Conservation (phyloP, 352 stramenopile species). For the Hyaloperonospora arabidopsidis region DNA sequence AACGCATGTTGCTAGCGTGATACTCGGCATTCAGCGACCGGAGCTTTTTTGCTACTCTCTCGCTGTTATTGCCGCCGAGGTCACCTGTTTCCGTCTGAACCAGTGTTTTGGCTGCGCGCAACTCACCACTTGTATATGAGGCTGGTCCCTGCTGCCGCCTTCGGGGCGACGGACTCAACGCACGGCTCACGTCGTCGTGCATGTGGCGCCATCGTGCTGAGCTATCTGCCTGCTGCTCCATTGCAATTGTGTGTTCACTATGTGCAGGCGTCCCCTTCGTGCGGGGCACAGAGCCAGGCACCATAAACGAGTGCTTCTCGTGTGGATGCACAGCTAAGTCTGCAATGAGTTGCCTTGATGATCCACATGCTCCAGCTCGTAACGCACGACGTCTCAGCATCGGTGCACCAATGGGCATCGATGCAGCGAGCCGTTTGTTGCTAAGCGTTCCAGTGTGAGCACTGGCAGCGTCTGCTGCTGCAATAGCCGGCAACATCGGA, state of each 20-base stretch:
- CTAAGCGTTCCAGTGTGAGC: not conserved
- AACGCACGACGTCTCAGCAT: conserved; percentile 16
- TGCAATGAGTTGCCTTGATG: conserved; percentile 16
- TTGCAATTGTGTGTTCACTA: conserved; percentile 11
- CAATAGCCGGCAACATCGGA: conserved; percentile 1
- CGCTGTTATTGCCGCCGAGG: conserved; percentile 48
- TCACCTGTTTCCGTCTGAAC: conserved; percentile 43
- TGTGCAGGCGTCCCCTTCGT: conserved; percentile 2
- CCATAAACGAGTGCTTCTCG: conserved; percentile 15
- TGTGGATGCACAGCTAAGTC: conserved; percentile 18
- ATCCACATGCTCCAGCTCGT: conserved; percentile 15
- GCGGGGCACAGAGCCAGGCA: not conserved
- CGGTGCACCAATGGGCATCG: conserved; percentile 4
- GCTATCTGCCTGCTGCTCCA: conserved; percentile 30
- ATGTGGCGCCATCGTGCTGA: conserved; percentile 54
- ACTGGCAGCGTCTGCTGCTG: conserved; percentile 1
- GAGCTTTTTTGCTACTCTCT: conserved; percentile 64
- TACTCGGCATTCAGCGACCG: conserved; percentile 70
- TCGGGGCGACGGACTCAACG: conserved; percentile 27
- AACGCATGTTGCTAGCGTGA: conserved; percentile 46
- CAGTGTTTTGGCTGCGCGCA: conserved; percentile 26
- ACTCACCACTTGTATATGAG: conserved; percentile 30
- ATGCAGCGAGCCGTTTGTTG: conserved; percentile 13
- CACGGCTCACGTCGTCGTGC: conserved; percentile 63
- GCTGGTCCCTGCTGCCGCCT: conserved; percentile 18